These are phyloP conservation scores for Brachypodium distachyon DNA, from an alignment of 202 grass and related monocot species.

Conservation along the genomic window DNA sequence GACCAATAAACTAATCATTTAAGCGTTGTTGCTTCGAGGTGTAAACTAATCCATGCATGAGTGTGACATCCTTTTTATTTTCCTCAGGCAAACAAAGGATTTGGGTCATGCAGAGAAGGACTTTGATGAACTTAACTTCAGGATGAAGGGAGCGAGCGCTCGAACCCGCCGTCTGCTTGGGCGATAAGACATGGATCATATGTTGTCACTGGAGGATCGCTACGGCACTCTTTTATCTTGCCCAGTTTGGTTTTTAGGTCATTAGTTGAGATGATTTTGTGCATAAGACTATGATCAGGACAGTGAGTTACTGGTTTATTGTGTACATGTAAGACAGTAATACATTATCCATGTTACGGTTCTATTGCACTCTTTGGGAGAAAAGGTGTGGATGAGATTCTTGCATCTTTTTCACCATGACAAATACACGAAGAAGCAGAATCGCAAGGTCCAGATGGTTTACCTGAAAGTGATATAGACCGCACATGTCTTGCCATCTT, in stretches of 20 bases:
- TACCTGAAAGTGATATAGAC: too few relatives aligned
- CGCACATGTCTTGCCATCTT: too few relatives aligned
- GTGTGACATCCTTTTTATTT: neutral
- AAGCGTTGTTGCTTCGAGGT: neutral
- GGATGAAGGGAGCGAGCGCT: conserved; percentile 55
- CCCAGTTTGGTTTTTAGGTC: neutral
- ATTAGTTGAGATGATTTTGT: neutral
- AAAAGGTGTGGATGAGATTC: too few relatives aligned
- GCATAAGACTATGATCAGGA: neutral
- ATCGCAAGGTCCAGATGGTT: too few relatives aligned
- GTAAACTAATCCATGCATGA: neutral
- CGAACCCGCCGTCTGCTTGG: conserved; percentile 50
- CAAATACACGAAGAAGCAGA: too few relatives aligned
- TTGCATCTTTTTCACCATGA: too few relatives aligned
- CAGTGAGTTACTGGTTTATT: neutral
- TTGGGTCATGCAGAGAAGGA: conserved; percentile 49
- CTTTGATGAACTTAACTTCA: conserved; percentile 53
- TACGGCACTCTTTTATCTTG: neutral
- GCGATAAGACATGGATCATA: conserved; percentile 24
- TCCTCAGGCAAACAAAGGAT: conserved; percentile 47
- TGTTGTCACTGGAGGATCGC: neutral
- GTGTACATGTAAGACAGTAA: neutral
- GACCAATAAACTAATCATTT: too few relatives aligned
- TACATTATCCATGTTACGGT: neutral
- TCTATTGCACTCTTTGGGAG: neutral